These are phyloP conservation scores for Amanita pallidorosea DNA, from an alignment of 768 basidiomycete genomes.

Conservation along the genomic window DNA sequence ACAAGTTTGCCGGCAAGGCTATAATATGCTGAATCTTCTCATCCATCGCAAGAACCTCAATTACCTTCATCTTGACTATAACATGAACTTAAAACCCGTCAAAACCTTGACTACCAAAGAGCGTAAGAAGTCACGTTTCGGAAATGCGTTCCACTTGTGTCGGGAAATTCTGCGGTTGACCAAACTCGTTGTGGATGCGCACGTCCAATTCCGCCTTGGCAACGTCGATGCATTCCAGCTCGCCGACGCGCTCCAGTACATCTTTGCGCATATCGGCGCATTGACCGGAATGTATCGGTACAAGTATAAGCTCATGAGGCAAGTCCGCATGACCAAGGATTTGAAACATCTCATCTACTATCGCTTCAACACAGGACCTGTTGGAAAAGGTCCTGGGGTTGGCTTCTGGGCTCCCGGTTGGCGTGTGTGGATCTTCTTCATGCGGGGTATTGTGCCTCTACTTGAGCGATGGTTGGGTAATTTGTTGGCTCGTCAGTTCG, in stretches of 20 bases:
- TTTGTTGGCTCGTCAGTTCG: slow-evolving; percentile 94
- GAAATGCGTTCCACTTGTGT: slow-evolving; percentile 97
- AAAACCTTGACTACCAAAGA: slow-evolving; percentile 98
- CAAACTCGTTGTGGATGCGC: slow-evolving; percentile 97
- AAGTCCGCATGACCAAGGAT: slow-evolving; percentile 99
- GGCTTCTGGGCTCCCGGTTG: slow-evolving; percentile 99
- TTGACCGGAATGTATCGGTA: slow-evolving; percentile 99
- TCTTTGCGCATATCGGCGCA: slow-evolving; percentile 94
- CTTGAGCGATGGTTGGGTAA: slow-evolving; percentile 98
- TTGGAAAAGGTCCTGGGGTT: slow-evolving; percentile 97
- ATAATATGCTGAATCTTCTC: slow-evolving; percentile 97
- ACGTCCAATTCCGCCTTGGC: slow-evolving; percentile 96
- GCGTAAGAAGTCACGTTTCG: slow-evolving; percentile 98
- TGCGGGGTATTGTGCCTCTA: slow-evolving; percentile 96
- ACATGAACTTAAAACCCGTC: slow-evolving; percentile 97
- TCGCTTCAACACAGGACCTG: slow-evolving; percentile 98
- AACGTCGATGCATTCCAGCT: slow-evolving; percentile 99
- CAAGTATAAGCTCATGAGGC: slow-evolving; percentile 99
- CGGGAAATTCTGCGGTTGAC: slow-evolving; percentile 97
- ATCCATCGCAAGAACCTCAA: slow-evolving; percentile 98
- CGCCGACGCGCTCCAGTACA: slow-evolving; percentile 96
- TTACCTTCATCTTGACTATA: slow-evolving; percentile 94
- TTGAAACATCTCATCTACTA: slow-evolving; percentile 97
- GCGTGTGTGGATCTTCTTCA: slow-evolving; percentile 99
- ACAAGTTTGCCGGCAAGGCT: slow-evolving; percentile 97